phyloP scores from a whole-genome alignment of 129 eudicot genomes.

The Daucus carota region DH1_v3.0 NC_030387.2:35385501-35386000 shows the following conservation, averaged over 20 bases:
- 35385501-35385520: neutral
- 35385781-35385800: neutral
- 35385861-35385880: neutral
- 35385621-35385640: neutral
- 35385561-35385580: neutral
- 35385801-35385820: neutral
- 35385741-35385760: neutral
- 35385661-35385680: neutral
- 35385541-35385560: neutral
- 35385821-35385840: neutral
- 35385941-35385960: too few relatives aligned
- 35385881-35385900: neutral
- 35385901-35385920: neutral
- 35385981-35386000: too few relatives aligned
- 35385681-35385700: neutral
- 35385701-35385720: neutral
- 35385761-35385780: neutral
- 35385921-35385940: too few relatives aligned
- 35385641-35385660: constrained; percentile 3
- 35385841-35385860: neutral
- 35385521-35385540: neutral
- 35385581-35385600: neutral
- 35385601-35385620: neutral
- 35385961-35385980: too few relatives aligned
- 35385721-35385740: neutral